Evolutionary conservation across 345 rosid species (phyloP).

Genomic region (Lepidium didymum): DNA sequence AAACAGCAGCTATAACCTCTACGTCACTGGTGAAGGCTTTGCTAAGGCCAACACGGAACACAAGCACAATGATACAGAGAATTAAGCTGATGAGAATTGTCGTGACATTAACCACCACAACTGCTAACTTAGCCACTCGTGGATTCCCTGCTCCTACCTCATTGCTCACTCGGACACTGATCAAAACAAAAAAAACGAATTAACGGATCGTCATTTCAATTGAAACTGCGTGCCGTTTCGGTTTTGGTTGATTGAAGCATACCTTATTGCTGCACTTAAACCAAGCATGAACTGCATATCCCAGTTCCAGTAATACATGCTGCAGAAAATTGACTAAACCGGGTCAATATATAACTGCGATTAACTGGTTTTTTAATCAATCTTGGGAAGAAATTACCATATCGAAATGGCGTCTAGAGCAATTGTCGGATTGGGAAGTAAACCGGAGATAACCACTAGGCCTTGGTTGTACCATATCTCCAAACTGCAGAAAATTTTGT

Average conservation of each 20-base stretch:
- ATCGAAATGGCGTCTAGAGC: conserved; percentile 83
- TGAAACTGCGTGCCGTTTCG: not conserved
- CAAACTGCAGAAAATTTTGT: conserved; percentile 38
- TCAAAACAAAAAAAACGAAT: not conserved
- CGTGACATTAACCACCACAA: conserved; percentile 59
- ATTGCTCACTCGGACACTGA: conserved; percentile 75
- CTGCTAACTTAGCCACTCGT: conserved; percentile 63
- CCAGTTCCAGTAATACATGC: conserved; percentile 83
- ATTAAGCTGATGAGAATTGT: conserved; percentile 53
- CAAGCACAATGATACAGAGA: conserved; percentile 42
- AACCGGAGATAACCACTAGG: conserved; percentile 77
- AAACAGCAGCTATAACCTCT: conserved; percentile 60
- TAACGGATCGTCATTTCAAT: no score
- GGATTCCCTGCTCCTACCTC: conserved; percentile 92
- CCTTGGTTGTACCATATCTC: conserved; percentile 99
- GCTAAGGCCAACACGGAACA: conserved; percentile 50
- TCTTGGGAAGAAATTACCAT: conserved; percentile 36
- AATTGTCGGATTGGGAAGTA: conserved; percentile 63
- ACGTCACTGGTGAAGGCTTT: conserved; percentile 62
- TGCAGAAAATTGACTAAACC: conserved; percentile 21
- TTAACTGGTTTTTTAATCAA: not conserved
- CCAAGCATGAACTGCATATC: conserved; percentile 91
- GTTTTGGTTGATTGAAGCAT: not conserved
- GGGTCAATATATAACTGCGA: not conserved
- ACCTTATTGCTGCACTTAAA: conserved; percentile 81